These are phyloP conservation scores for Rhodotorula graminis DNA, from an alignment of 768 basidiomycete genomes.

Conservation along the genomic window DNA sequence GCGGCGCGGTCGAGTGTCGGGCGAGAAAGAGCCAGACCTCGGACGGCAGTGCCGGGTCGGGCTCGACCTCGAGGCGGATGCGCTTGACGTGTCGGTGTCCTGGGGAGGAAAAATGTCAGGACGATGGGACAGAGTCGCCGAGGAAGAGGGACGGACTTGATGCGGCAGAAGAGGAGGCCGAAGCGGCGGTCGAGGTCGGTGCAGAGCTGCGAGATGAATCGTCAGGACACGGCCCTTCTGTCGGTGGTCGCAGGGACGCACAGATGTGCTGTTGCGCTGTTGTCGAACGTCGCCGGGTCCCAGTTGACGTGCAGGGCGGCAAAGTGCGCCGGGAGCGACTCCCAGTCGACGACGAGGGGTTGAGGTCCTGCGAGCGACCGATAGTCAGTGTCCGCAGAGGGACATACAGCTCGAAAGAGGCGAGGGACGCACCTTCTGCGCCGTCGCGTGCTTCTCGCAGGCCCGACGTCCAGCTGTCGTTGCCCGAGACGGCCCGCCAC, in stretches of 20 bases:
- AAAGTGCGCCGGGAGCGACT: conserved; percentile 66
- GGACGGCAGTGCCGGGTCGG: not conserved
- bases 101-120: no score
- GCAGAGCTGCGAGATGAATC: not conserved
- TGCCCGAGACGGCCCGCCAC: not conserved
- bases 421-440: not conserved
- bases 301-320: conserved; percentile 81
- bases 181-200: not conserved
- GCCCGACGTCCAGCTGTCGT: conserved; percentile 9
- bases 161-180: not conserved
- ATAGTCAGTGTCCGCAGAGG: no score
- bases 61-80: not conserved
- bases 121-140: not conserved
- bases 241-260: not conserved
- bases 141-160: not conserved
- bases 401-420: no score
- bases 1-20: conserved; percentile 64
- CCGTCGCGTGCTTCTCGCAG: not conserved
- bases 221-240: not conserved
- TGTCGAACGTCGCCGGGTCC: conserved; percentile 62
- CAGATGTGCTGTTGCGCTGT: conserved; percentile 14
- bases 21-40: conserved; percentile 79
- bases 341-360: conserved; percentile 59
- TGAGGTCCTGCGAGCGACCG: not conserved
- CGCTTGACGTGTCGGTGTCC: conserved; percentile 1